Conservation (phyloP, 2,329 filamentous ascomycete genomes). For the Hymenoscyphus linearis region DNA sequence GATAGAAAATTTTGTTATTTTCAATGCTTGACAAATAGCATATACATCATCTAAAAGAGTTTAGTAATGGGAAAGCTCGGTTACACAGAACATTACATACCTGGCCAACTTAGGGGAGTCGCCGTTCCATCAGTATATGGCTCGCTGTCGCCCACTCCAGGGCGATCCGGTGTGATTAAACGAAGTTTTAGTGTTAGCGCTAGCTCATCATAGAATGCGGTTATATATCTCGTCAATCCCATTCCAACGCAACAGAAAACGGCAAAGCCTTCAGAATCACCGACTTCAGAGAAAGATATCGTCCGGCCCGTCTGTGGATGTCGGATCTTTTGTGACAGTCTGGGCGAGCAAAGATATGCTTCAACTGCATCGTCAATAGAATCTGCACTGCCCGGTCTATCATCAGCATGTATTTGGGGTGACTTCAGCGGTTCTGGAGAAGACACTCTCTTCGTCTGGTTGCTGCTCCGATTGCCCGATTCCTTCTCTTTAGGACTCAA, state of each 20-base stretch:
- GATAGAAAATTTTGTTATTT: conserved; percentile 93
- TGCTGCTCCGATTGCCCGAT: conserved; percentile 35
- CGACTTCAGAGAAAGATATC: conserved; percentile 96
- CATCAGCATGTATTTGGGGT: conserved; percentile 45
- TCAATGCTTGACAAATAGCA: conserved; percentile 84
- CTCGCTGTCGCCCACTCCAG: conserved; percentile 89
- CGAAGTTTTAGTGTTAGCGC: conserved; percentile 82
- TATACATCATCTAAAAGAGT: conserved; percentile 66
- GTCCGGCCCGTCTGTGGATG: conserved; percentile 81
- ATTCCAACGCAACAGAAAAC: conserved; percentile 97
- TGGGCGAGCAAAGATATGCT: conserved; percentile 74
- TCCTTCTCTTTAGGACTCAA: conserved; percentile 33
- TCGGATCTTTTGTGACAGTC: conserved; percentile 80
- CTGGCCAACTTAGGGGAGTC: conserved; percentile 89
- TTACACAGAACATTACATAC: conserved; percentile 44
- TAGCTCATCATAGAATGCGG: conserved; percentile 94
- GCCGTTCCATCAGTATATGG: conserved; percentile 74
- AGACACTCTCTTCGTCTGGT: conserved; percentile 25
- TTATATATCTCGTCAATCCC: conserved; percentile 93
- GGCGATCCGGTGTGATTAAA: conserved; percentile 88
- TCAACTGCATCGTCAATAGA: conserved; percentile 86
- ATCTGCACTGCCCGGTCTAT: conserved; percentile 72
- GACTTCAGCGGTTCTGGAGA: conserved; percentile 25
- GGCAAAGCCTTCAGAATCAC: conserved; percentile 83
- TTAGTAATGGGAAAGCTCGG: conserved; percentile 15